Evolutionary conservation across 345 rosid genomes (phyloP), one percentile per base, ranked within the genome.

Genomic region (Eucalyptus caleyi): DNA sequence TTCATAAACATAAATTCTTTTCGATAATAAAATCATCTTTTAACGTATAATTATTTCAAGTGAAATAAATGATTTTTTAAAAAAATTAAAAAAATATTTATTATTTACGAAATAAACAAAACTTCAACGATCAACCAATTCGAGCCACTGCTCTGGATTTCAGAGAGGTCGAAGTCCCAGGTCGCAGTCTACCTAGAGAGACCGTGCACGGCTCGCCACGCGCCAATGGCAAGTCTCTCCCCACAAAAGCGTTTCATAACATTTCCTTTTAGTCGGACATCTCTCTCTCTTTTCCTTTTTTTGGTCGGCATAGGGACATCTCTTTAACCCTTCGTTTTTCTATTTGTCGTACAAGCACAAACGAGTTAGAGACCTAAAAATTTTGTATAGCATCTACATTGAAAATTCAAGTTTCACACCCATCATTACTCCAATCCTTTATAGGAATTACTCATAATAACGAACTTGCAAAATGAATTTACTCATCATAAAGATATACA

Each of bases 61-160:
- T 0, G 3, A 65, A 5, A 65, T 0, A 6, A 62, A 7, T 3
- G 0, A 30, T 62, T 6, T 6, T 27, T 62, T 6, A 6, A 27
- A 2, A 12, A 27, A 27, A 12, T 37, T 6, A 6, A 6, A 42
- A 42, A 42, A 42, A 6, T 42, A 42, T 45, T 30, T 14, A 65
- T 65, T 65, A 13, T 65, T 65, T 14, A 7, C 0, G 1, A 60
- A 60, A 60, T 6, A 12, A 27, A 60, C 62, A 0, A 27, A 14
- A 30, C n/a, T 27, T 30, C 19, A 32, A 65, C 5, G 3, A 4
- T 65, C 9, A 30, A 14, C 18, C 16, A n/a, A 14, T 16, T 65
- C 19, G 10, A 14, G 37, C 72, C 37, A 2, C 19, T 65, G 37
- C 37, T 15, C 18, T 15, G 37, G 3, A 65, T 4, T 65, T 4